Conservation (phyloP, 768 basidiomycete genomes). For the Clitopilus hobsonii region DNA sequence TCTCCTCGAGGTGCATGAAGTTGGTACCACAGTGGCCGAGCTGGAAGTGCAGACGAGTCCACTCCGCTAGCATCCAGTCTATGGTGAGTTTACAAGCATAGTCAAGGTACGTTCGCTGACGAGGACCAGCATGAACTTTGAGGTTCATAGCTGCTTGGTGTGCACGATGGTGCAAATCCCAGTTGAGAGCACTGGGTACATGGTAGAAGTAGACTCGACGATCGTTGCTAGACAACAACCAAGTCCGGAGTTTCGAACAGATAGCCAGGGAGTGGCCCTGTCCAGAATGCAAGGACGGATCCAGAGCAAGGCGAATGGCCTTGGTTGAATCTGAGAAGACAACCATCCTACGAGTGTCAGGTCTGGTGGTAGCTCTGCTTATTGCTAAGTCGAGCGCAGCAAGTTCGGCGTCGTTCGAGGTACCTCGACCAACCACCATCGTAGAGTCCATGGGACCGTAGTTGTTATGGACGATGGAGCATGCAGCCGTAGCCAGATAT, state of each 20-base stretch:
- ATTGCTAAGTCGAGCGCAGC: not conserved
- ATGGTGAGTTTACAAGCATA: not conserved
- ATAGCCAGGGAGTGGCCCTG: not conserved
- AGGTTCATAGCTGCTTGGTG: not conserved
- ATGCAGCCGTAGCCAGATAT: not conserved
- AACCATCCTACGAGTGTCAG: not conserved
- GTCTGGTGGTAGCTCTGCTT: not conserved
- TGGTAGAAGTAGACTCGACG: not conserved
- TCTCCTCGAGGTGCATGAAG: not conserved
- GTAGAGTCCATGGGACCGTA: not conserved
- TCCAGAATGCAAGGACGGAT: not conserved
- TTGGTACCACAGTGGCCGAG: not conserved
- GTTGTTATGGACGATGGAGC: not conserved
- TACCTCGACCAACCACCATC: not conserved
- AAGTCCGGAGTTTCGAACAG: not conserved
- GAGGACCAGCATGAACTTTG: not conserved
- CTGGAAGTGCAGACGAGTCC: not conserved
- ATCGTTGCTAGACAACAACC: not conserved
- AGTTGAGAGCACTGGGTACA: not conserved
- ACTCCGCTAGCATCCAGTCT: not conserved
- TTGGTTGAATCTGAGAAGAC: not conserved
- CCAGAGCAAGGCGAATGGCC: not conserved
- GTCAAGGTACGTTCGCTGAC: not conserved
- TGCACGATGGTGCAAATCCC: not conserved
- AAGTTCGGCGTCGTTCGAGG: not conserved